Evolutionary conservation across 75 land plant species (phyloP).

Genomic region (Picea glauca): DNA sequence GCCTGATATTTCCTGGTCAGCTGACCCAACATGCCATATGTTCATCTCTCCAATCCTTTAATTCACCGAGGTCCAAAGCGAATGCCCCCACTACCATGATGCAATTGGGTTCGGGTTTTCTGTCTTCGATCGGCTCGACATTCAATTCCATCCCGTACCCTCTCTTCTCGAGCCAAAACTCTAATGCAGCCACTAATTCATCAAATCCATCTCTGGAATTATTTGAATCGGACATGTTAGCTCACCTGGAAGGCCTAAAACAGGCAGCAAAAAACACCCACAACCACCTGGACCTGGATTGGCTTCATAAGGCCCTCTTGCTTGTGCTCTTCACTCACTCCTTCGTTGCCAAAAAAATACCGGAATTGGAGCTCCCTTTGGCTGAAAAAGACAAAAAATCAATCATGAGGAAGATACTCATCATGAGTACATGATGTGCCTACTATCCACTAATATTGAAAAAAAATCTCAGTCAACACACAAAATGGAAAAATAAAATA

Average conservation of each 20-base stretch:
- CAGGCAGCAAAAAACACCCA: neutral
- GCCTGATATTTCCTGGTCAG: no score
- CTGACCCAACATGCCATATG: no score
- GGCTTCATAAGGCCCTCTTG: conserved; percentile 14
- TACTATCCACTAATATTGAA: no score
- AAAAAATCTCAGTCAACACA: no score
- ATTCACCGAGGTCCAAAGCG: no score
- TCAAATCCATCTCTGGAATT: neutral
- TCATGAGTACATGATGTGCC: no score
- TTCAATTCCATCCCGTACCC: neutral
- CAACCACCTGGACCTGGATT: conserved; percentile 6
- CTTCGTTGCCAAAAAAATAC: conserved; percentile 7
- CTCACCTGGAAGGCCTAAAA: conserved; percentile 10
- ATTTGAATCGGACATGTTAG: conserved; percentile 12
- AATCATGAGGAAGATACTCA: neutral
- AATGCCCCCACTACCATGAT: neutral
- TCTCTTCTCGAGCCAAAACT: no score
- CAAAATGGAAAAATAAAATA: no score
- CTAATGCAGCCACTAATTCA: no score
- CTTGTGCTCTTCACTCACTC: conserved; percentile 15
- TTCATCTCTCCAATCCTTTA: no score
- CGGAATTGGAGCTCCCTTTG: conserved; percentile 13
- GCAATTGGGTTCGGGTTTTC: neutral
- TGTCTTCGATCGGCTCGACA: neutral
- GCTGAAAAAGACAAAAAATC: conserved; percentile 15